Conservation (phyloP, 106 monocot species). For the Iris macrosiphon region DNA sequence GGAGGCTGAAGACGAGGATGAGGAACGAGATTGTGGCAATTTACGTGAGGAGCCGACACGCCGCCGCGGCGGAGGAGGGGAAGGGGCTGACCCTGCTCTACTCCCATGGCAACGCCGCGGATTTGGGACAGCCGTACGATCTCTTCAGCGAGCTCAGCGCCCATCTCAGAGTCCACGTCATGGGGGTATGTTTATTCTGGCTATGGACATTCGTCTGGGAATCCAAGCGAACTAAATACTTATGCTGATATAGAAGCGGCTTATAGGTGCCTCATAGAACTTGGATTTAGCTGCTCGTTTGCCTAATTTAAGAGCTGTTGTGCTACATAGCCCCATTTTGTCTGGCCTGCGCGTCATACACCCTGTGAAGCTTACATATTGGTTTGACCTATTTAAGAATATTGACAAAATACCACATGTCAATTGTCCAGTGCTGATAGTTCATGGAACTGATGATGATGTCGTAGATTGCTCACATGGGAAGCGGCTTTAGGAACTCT, state of each 20-base stretch:
- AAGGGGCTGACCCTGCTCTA: conserved; percentile 55
- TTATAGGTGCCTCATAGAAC: conserved; percentile 70
- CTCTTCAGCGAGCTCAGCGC: conserved; percentile 55
- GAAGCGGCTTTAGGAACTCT: conserved; percentile 59
- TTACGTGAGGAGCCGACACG: conserved; percentile 28
- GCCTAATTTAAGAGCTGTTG: conserved; percentile 57
- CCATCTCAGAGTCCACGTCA: conserved; percentile 59
- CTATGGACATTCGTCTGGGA: not conserved
- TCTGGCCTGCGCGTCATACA: conserved; percentile 92
- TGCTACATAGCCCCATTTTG: conserved; percentile 82
- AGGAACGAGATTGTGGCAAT: conserved; percentile 49
- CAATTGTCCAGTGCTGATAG: conserved; percentile 72
- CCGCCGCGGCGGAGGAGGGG: too few relatives aligned
- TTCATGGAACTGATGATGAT: conserved; percentile 76
- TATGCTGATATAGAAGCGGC: conserved; percentile 94
- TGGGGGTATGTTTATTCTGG: conserved; percentile 72
- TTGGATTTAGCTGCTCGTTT: conserved; percentile 71
- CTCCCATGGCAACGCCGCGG: conserved; percentile 70
- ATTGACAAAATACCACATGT: conserved; percentile 81
- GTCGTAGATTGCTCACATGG: conserved; percentile 77
- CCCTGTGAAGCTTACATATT: conserved; percentile 79
- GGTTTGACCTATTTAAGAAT: conserved; percentile 99
- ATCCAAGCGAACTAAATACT: conserved; percentile 89
- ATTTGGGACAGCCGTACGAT: conserved; percentile 64
- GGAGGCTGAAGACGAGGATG: conserved; percentile 27